These are phyloP conservation scores for Pseudofabraea citricarpa DNA, from an alignment of 2,329 filamentous ascomycete genomes.

Conservation along the genomic window DNA sequence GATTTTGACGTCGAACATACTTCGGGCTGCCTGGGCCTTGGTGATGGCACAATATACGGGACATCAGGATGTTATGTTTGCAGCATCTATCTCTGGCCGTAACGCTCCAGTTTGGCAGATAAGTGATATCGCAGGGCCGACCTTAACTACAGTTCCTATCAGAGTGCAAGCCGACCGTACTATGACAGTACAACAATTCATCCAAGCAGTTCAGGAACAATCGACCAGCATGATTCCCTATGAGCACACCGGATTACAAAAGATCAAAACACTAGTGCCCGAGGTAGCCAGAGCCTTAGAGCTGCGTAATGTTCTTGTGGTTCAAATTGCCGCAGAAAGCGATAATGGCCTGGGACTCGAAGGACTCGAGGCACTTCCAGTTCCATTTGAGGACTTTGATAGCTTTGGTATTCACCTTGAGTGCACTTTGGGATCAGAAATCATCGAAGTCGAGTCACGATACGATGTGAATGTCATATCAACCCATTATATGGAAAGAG, in stretches of 20 bases:
- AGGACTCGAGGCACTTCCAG: slow-evolving; percentile 1
- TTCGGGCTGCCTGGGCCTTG: slow-evolving; percentile 32
- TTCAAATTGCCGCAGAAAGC: slow-evolving; percentile 12
- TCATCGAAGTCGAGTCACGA: slow-evolving; percentile 2
- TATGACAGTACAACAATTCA: slow-evolving; percentile 32
- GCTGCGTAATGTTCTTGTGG: slow-evolving; percentile 17
- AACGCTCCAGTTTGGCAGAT: slow-evolving; percentile 32
- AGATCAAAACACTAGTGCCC: slow-evolving; percentile 12
- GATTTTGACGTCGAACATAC: slow-evolving; percentile 9
- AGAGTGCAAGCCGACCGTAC: slow-evolving; percentile 29
- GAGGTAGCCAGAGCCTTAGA: slow-evolving; percentile 11
- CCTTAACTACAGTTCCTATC: slow-evolving; percentile 37
- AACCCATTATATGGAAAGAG: background rate
- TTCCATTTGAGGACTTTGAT: slow-evolving; percentile 3
- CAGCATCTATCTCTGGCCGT: slow-evolving; percentile 37
- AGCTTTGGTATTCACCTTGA: slow-evolving; percentile 2
- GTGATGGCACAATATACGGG: slow-evolving; percentile 33
- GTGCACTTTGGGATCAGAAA: background rate
- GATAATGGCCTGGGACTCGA: background rate
- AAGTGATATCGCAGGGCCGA: slow-evolving; percentile 36
- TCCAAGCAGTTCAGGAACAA: slow-evolving; percentile 40
- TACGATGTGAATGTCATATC: background rate
- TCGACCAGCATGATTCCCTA: slow-evolving; percentile 44
- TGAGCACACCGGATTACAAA: slow-evolving; percentile 36
- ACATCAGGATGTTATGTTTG: slow-evolving; percentile 34